A percentile compares a stretch with the other conserved stretches of the same genome.
phyloP scores from a whole-genome alignment of 2,329 filamentous ascomycete genomes.

The Hymenoscyphus fructigenus region DNA sequence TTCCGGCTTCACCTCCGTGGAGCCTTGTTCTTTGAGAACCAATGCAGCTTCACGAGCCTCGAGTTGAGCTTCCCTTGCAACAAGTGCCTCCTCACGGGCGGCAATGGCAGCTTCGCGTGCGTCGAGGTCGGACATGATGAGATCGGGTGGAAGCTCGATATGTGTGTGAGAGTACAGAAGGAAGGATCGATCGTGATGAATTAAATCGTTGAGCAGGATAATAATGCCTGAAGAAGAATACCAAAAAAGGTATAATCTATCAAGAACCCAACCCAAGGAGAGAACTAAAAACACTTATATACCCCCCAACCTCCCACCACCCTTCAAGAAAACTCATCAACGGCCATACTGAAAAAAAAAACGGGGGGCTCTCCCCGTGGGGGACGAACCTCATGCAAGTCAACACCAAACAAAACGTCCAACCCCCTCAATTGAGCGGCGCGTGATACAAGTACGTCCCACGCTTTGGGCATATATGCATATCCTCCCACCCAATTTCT shows the following conservation, averaged over 20 bases:
- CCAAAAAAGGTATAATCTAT: background rate
- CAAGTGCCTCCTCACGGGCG: slow-evolving; percentile 12
- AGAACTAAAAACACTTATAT: background rate
- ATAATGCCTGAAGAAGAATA: background rate
- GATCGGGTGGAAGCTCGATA: background rate
- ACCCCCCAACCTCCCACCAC: background rate
- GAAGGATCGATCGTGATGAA: background rate
- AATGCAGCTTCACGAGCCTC: slow-evolving; percentile 14
- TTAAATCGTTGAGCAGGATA: background rate
- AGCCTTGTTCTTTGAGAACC: background rate
- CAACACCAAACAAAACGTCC: background rate
- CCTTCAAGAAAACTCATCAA: background rate
- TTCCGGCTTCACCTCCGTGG: background rate
- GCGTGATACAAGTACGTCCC: slow-evolving; percentile 7
- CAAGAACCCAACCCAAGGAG: background rate
- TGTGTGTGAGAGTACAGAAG: background rate
- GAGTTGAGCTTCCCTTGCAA: slow-evolving; percentile 5
- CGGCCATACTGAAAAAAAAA: background rate
- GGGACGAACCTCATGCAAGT: background rate
- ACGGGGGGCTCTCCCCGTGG: background rate
- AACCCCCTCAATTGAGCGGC: background rate
- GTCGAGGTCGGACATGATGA: slow-evolving; percentile 17
- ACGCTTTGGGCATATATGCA: slow-evolving; percentile 15
- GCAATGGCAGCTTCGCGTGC: slow-evolving; percentile 14
- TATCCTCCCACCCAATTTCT: background rate